Evolutionary conservation across 495 filamentous ascomycete species (phyloP), one percentile per base, ranked within the genome.

Genomic region (Massariosphaeria phaeospora): DNA sequence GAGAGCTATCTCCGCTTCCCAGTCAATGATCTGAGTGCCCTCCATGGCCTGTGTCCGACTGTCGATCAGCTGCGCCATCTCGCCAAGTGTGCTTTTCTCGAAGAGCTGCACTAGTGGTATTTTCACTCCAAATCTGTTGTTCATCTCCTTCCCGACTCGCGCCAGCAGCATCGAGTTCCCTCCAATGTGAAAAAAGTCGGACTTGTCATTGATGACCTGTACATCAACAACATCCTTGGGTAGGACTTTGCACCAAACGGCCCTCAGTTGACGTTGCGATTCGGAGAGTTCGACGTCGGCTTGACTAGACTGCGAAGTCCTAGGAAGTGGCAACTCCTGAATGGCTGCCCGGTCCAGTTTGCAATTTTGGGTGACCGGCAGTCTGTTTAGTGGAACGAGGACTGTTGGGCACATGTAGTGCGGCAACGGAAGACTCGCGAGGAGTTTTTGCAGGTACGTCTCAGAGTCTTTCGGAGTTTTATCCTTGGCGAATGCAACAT

Each of bases 11-110:
- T 55, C 51, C 9, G 17, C 1, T 9, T 55, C 51, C 51, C 51
- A 55, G 21, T 55, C 40, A 46, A 55, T 55, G 30, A 26, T 21
- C 2, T 36, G 30, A 18, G 47, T 42, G 20, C 42, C 21, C n/a
- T n/a, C n/a, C n/a, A n/a, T n/a, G n/a, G n/a, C n/a, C n/a, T n/a
- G n/a, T 21, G 31, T 11, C 13, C 40, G 26, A 12, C 39, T 42
- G 20, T 55, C 41, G 15, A 40, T 40, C 2, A 21, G 20, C 8
- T 40, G 10, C 4, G 38, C 38, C 38, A 40, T 40, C 5, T 40
- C 38, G 2, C 38, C 38, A 10, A 40, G 38, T 21, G 38, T 40
- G 38, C 38, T 40, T 7, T 17, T 21, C 6, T 21, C 18, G 8
- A 40, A 5, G 38, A 40, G 38, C 15, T 40, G 20, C 17, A 40